A percentile compares a stretch with the other conserved stretches of the same genome.
Evolutionary conservation across 345 rosid species (phyloP).

Genomic region (Excoecaria agallocha): DNA sequence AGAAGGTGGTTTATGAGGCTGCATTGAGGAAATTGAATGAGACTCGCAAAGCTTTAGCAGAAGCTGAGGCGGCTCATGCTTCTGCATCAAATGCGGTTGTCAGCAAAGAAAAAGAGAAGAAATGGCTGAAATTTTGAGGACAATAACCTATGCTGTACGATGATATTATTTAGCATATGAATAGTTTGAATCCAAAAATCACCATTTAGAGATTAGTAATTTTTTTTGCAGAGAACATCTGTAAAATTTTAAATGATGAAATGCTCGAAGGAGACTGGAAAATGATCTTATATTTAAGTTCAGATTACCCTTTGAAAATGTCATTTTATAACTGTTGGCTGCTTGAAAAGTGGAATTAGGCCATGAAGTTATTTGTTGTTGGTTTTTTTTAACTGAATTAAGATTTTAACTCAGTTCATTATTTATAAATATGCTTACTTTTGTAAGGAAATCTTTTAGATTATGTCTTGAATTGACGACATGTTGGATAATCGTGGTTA

Average conservation of each 20-base stretch:
- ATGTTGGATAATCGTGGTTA: too few relatives aligned
- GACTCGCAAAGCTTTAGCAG: constrained; percentile 57
- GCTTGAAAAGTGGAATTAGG: too few relatives aligned
- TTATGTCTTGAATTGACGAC: too few relatives aligned
- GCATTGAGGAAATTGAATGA: constrained; percentile 69
- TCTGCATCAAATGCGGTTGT: constrained; percentile 68
- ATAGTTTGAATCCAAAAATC: not conserved
- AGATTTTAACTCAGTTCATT: too few relatives aligned
- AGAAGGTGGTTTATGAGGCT: constrained; percentile 70
- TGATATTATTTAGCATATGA: not conserved
- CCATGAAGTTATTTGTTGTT: too few relatives aligned
- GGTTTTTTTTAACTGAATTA: too few relatives aligned
- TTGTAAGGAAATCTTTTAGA: too few relatives aligned
- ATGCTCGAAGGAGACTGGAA: not conserved
- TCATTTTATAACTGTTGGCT: too few relatives aligned
- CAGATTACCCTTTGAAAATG: too few relatives aligned
- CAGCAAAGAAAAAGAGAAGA: constrained; percentile 81
- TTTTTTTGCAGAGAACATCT: not conserved
- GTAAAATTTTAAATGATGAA: not conserved
- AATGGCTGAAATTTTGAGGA: constrained; percentile 80
- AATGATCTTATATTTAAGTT: not conserved
- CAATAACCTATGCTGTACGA: not conserved
- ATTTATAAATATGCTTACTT: too few relatives aligned
- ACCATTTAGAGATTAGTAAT: not conserved
- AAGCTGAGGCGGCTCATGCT: constrained; percentile 64